Percentiles rank a stretch among this genome's conserved stretches.
Conservation (phyloP, 768 basidiomycete species). For the Tephrocybe rancida region DNA sequence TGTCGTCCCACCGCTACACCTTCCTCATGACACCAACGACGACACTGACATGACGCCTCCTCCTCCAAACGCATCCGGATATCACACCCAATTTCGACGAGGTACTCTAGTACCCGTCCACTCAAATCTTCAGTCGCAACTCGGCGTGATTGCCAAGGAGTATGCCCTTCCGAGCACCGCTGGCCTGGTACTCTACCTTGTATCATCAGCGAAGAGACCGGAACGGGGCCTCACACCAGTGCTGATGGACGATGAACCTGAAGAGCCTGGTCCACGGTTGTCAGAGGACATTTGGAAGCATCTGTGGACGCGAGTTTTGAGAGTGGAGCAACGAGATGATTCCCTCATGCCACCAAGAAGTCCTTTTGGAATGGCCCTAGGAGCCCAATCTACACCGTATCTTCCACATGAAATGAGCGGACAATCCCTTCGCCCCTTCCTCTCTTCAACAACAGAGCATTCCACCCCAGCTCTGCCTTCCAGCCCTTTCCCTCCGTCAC, state of each 20-base stretch:
- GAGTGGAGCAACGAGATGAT: slow-evolving; percentile 57
- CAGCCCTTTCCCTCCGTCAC: slow-evolving; percentile 46
- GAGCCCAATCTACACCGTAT: slow-evolving; percentile 42
- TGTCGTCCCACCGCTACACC: slow-evolving; percentile 74
- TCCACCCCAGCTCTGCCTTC: slow-evolving; percentile 34
- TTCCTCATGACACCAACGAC: slow-evolving; percentile 65
- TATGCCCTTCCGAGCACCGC: slow-evolving; percentile 88
- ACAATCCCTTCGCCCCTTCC: slow-evolving; percentile 45
- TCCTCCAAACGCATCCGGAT: slow-evolving; percentile 66
- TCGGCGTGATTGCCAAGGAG: slow-evolving; percentile 88
- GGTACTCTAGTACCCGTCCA: slow-evolving; percentile 89
- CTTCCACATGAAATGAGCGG: slow-evolving; percentile 33
- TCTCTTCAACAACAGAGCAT: slow-evolving; percentile 42
- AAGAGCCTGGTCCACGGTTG: slow-evolving; percentile 76
- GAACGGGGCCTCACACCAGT: slow-evolving; percentile 14
- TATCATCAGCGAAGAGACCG: slow-evolving; percentile 32
- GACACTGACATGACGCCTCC: slow-evolving; percentile 52
- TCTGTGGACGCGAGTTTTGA: slow-evolving; percentile 77
- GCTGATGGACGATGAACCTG: slow-evolving; percentile 32
- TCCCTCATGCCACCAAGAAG: slow-evolving; percentile 36
- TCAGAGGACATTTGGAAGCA: slow-evolving; percentile 88
- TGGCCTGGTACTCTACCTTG: slow-evolving; percentile 84
- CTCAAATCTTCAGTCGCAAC: slow-evolving; percentile 79
- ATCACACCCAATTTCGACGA: slow-evolving; percentile 77
- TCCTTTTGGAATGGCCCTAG: slow-evolving; percentile 43